Conservation (phyloP, 139 green algal species). For the Chlorella sp. region DNA sequence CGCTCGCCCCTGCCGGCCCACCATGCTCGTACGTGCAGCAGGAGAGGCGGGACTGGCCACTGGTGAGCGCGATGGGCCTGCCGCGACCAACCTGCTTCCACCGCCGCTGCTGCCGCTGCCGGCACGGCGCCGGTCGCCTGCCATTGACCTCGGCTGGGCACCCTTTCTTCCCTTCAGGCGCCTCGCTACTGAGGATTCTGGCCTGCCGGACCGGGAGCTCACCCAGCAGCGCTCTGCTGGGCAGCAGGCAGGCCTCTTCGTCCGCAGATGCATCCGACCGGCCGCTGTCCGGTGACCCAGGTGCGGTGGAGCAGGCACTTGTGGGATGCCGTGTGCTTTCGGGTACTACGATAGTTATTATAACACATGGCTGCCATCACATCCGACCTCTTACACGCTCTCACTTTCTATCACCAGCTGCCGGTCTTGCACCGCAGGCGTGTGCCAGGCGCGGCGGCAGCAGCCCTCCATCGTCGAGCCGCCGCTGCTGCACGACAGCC, state of each 20-base stretch:
- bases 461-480: slow-evolving; percentile 17
- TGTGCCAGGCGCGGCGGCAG: slow-evolving; percentile 12
- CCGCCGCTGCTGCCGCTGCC: too few relatives aligned
- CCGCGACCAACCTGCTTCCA: too few relatives aligned
- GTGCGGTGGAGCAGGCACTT: not conserved
- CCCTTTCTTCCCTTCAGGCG: not conserved
- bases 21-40: too few relatives aligned
- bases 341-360: too few relatives aligned
- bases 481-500: slow-evolving; percentile 31
- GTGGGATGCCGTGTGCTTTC: not conserved
- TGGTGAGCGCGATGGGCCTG: too few relatives aligned
- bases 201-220: not conserved
- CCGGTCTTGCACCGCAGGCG: not conserved
- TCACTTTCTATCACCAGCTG: not conserved
- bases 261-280: not conserved
- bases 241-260: not conserved
- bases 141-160: not conserved
- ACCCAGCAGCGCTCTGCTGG: not conserved
- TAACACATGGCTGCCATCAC: not conserved
- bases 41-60: too few relatives aligned
- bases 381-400: not conserved
- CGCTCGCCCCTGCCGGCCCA: too few relatives aligned
- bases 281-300: not conserved
- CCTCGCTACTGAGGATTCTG: not conserved
- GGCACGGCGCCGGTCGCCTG: too few relatives aligned